These are phyloP conservation scores for Leptomonas seymouri DNA, from an alignment of 208 protist genomes.

Conservation along the genomic window DNA sequence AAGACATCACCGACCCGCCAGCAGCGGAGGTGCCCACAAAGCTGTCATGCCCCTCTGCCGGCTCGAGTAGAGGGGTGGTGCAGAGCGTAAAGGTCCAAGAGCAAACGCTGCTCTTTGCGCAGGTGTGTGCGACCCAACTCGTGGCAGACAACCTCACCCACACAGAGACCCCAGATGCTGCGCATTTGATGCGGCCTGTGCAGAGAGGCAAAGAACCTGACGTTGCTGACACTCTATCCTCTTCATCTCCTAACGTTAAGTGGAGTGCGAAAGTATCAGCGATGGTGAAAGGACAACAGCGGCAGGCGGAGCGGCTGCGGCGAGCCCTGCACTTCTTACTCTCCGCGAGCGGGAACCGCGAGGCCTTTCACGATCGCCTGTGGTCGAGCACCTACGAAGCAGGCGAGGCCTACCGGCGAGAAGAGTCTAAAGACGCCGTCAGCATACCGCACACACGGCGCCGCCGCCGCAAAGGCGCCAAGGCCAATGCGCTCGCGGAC, in stretches of 20 bases:
- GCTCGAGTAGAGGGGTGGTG: not conserved
- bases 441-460: not conserved
- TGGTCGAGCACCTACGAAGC: constrained; percentile 30
- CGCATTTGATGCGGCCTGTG: not conserved
- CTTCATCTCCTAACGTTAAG: not conserved
- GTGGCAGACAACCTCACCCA: constrained; percentile 21
- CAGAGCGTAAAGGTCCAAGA: not conserved
- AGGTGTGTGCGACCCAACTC: constrained; percentile 22
- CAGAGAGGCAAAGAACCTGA: not conserved
- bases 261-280: constrained; percentile 1
- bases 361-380: constrained; percentile 20
- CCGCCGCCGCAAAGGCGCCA: not conserved
- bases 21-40: not conserved
- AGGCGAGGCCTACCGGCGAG: constrained; percentile 6
- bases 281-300: not conserved
- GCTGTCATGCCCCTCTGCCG: not conserved
- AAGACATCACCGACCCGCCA: constrained; percentile 11
- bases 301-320: constrained; percentile 23
- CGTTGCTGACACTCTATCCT: not conserved
- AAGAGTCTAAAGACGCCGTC: not conserved
- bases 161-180: not conserved
- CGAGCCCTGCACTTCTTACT: constrained; percentile 34
- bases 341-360: constrained; percentile 15
- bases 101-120: constrained; percentile 21
- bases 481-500: no score